Evolutionary conservation across 1,139 yeast species (phyloP).

Genomic region (Pichia sp.): DNA sequence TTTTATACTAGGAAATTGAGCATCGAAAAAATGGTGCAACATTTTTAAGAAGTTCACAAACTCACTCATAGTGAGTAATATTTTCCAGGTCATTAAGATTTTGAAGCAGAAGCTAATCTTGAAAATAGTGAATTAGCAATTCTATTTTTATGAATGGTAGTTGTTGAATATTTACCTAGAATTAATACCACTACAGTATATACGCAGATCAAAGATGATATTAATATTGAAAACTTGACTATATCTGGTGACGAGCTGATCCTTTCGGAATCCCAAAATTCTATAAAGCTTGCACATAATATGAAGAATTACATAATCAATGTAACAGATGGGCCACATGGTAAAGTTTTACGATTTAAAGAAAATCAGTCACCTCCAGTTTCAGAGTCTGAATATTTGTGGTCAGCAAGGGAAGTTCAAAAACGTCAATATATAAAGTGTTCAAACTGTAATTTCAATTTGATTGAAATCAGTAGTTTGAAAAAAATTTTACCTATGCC

Average conservation of each 20-base stretch:
- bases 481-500: constrained; percentile 60
- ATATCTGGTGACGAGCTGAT: background rate
- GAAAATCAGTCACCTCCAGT: background rate
- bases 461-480: constrained; percentile 19
- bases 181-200: constrained; percentile 15
- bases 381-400: constrained; percentile 17
- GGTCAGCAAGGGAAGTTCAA: constrained; percentile 17
- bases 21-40: background rate
- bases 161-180: constrained; percentile 21
- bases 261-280: background rate
- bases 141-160: no score
- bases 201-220: background rate
- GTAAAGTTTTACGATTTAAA: background rate
- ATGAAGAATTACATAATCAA: background rate
- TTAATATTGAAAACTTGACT: background rate
- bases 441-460: constrained; percentile 8
- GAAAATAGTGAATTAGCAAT: no score
- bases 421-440: constrained; percentile 10
- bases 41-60: background rate
- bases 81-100: no score
- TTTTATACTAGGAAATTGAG: no score
- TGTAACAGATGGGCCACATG: background rate
- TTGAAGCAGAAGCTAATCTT: no score
- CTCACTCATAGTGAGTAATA: no score
- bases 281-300: background rate